phyloP scores from a whole-genome alignment of 495 filamentous ascomycete species.

The Penicillium maclennaniae region DNA sequence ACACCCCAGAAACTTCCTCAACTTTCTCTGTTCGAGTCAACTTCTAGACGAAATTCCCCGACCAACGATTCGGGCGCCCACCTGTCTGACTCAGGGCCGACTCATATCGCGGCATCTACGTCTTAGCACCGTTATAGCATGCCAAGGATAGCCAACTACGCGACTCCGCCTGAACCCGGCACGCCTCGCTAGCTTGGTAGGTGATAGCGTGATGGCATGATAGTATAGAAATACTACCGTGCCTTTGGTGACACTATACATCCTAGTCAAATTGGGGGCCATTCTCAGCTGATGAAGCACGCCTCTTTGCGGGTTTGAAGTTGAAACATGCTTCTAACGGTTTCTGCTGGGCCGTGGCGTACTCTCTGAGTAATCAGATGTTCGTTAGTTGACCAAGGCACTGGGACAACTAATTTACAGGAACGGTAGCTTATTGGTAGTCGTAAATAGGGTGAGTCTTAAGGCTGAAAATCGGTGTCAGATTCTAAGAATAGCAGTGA shows the following conservation, averaged over 20 bases:
- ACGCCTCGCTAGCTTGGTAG: background rate
- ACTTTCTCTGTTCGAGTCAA: slow-evolving; percentile 5
- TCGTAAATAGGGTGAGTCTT: background rate
- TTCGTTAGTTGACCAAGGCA: background rate
- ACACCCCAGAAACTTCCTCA: slow-evolving; percentile 9
- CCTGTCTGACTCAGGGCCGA: slow-evolving; percentile 21
- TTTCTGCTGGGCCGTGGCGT: background rate
- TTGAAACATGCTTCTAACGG: slow-evolving; percentile 3
- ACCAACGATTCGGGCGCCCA: background rate
- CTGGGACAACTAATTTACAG: background rate
- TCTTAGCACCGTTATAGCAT: background rate
- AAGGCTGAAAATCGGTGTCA: background rate
- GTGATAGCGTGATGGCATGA: background rate
- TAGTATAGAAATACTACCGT: slow-evolving; percentile 5
- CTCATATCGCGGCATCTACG: background rate
- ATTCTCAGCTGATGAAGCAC: slow-evolving; percentile 13
- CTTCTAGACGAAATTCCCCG: slow-evolving; percentile 10
- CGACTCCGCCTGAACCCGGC: background rate
- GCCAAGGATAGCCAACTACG: background rate
- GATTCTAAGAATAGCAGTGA: slow-evolving; percentile 14
- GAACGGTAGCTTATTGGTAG: too few relatives aligned
- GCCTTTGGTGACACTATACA: slow-evolving; percentile 2
- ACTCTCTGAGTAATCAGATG: background rate
- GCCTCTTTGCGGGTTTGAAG: background rate
- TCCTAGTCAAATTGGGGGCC: slow-evolving; percentile 3